phyloP scores from a whole-genome alignment of 2,329 filamentous ascomycete genomes.

The Onygena corvina region DNA sequence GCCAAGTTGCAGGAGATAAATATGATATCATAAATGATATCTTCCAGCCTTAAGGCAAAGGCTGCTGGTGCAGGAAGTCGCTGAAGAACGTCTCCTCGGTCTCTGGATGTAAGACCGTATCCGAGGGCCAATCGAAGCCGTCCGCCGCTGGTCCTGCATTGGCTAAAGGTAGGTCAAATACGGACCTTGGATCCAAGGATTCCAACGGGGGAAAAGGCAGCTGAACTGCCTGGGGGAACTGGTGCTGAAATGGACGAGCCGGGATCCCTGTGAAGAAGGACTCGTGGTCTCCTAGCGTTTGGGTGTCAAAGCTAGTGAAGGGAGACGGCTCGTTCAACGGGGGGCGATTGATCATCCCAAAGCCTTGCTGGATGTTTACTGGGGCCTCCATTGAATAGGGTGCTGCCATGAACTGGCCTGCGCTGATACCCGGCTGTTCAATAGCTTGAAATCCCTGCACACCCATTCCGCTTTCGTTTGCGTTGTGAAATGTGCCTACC shows the following conservation, averaged over 20 bases:
- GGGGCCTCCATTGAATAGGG: background rate
- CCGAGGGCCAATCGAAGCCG: background rate
- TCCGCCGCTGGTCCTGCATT: background rate
- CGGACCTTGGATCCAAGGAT: background rate
- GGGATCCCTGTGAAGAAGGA: background rate
- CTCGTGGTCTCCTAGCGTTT: background rate
- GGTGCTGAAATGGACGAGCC: background rate
- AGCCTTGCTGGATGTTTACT: background rate
- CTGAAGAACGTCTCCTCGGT: background rate
- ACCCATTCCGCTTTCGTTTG: background rate
- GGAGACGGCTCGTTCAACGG: background rate
- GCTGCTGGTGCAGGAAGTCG: background rate
- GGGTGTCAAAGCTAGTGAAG: too few relatives aligned
- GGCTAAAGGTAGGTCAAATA: too few relatives aligned
- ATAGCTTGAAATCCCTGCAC: background rate
- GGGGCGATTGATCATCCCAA: background rate
- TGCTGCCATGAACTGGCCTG: background rate
- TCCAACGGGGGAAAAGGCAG: background rate
- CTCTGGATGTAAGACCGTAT: too few relatives aligned
- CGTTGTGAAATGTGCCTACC: background rate
- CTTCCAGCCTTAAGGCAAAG: background rate
- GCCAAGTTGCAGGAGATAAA: too few relatives aligned
- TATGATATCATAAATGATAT: too few relatives aligned
- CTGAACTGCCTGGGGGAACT: background rate
- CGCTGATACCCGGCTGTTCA: background rate